Evolutionary conservation across 768 basidiomycete genomes (phyloP).

Genomic region (Pleurotus giganteus): DNA sequence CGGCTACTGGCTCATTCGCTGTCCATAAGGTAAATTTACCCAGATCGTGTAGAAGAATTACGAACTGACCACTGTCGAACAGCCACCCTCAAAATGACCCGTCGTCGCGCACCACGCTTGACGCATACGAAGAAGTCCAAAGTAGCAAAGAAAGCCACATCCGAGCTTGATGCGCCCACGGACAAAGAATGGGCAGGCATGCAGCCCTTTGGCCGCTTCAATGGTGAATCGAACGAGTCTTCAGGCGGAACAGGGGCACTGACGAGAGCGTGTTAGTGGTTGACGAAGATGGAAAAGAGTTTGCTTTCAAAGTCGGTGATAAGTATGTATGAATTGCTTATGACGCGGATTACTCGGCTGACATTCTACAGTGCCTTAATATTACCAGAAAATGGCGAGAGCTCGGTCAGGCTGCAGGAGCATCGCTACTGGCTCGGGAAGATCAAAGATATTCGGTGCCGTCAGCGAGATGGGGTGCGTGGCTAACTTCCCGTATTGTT

Average conservation of each 20-base stretch:
- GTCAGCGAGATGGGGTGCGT: constrained; percentile 16
- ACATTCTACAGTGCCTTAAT: constrained; percentile 36
- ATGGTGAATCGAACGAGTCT: constrained; percentile 9
- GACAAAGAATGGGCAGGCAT: constrained; percentile 17
- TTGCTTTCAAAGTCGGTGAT: constrained; percentile 29
- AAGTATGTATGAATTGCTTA: constrained; percentile 25
- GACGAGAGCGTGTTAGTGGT: constrained; percentile 17
- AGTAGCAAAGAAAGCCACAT: constrained; percentile 6
- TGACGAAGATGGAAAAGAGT: constrained; percentile 29
- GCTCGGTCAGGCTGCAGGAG: constrained; percentile 17
- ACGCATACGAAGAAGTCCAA: constrained; percentile 14
- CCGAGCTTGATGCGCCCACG: constrained; percentile 14
- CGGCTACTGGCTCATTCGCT: too few species aligned
- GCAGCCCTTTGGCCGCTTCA: constrained; percentile 17
- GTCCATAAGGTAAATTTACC: too few species aligned
- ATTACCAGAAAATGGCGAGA: constrained; percentile 29
- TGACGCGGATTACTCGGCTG: not conserved
- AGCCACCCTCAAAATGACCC: constrained; percentile 12
- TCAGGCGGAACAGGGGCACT: not conserved
- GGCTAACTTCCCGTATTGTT: constrained; percentile 25
- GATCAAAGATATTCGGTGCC: constrained; percentile 44
- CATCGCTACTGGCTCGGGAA: constrained; percentile 52
- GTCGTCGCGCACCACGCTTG: constrained; percentile 10
- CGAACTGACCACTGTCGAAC: not conserved
- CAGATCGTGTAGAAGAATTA: not conserved